phyloP scores from a whole-genome alignment of 805 yeast genomes.

The Candida nanaspora region DNA sequence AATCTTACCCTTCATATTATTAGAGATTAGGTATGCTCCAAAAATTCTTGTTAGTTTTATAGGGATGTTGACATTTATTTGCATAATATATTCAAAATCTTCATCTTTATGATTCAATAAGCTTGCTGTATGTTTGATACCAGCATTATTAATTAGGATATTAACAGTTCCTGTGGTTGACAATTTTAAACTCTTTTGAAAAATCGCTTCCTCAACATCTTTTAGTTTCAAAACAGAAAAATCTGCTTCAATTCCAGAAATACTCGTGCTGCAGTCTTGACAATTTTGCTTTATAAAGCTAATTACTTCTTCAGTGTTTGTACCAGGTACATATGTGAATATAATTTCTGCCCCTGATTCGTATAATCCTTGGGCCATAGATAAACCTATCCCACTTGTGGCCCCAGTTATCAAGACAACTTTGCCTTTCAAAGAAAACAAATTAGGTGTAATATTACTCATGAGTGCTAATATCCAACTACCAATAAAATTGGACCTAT shows the following conservation, averaged over 20 bases:
- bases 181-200: conserved; percentile 23
- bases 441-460: conserved; percentile 2
- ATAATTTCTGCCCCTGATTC: conserved; percentile 40
- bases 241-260: conserved; percentile 20
- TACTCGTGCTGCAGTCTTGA: conserved; percentile 16
- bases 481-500: too few species aligned
- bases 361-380: conserved; percentile 43
- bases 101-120: too few species aligned
- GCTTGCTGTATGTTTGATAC: too few species aligned
- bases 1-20: too few species aligned
- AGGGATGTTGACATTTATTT: too few species aligned
- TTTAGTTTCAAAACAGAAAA: conserved; percentile 21
- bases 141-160: too few species aligned
- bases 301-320: conserved; percentile 21
- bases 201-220: conserved; percentile 22
- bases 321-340: conserved; percentile 29
- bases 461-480: too few species aligned
- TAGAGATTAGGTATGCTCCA: too few species aligned
- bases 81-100: too few species aligned
- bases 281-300: conserved; percentile 5
- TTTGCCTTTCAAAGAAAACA: conserved; percentile 32
- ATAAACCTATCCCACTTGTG: conserved; percentile 48
- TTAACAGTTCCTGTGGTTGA: too few species aligned
- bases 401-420: conserved; percentile 43
- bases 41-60: too few species aligned